Conservation (phyloP, 768 basidiomycete species). For the Lactifluus volemus region DNA sequence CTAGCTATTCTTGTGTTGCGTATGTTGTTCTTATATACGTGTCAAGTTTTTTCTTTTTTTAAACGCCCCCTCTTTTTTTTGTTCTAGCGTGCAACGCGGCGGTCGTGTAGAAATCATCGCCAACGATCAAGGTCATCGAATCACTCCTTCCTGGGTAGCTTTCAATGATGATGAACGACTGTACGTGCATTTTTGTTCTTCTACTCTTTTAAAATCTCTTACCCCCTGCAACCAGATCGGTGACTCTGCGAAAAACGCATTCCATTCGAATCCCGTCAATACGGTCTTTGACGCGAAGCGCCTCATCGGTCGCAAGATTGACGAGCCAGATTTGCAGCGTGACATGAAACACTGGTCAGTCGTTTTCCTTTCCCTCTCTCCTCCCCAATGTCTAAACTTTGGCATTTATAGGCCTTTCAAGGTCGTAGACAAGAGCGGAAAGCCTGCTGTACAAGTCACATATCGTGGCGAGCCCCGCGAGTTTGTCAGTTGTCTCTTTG, state of each 20-base stretch:
- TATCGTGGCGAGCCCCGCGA: conserved; percentile 73
- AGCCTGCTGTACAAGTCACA: conserved; percentile 69
- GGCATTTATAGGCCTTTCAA: conserved; percentile 50
- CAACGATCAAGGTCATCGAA: conserved; percentile 52
- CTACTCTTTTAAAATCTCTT: background rate
- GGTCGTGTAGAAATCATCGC: conserved; percentile 53
- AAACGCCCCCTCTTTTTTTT: no score
- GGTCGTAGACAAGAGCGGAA: conserved; percentile 68
- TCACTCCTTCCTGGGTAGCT: conserved; percentile 54
- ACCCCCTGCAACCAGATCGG: conserved; percentile 46
- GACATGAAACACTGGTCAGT: conserved; percentile 76
- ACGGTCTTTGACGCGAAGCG: conserved; percentile 97
- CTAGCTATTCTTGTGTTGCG: conserved; percentile 94
- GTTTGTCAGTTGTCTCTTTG: conserved; percentile 50
- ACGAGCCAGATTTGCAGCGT: conserved; percentile 70
- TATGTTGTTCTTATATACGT: conserved; percentile 29
- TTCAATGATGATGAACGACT: conserved; percentile 54
- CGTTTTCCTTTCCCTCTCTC: background rate
- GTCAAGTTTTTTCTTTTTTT: no score
- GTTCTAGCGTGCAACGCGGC: conserved; percentile 28
- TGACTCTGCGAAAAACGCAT: conserved; percentile 95
- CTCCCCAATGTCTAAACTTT: background rate
- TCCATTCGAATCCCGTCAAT: conserved; percentile 83
- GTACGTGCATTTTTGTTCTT: conserved; percentile 20
- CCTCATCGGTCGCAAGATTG: conserved; percentile 80